Base-by-base conservation (phyloP, 2,329 filamentous ascomycete genomes). In the Aureobasidium pullulans region DNA sequence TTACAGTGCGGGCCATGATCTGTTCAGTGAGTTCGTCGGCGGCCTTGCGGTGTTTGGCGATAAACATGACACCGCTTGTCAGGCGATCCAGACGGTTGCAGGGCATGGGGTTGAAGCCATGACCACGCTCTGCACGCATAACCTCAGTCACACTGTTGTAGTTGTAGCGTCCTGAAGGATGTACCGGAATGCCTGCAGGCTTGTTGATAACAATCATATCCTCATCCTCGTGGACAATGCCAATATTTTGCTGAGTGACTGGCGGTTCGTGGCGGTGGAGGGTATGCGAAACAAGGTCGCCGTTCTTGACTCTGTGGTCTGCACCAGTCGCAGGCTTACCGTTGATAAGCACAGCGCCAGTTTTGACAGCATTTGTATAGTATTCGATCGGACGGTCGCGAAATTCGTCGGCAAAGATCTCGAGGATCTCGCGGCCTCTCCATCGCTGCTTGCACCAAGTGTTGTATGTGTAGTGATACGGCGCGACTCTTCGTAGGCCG, bases 181-280 rank as follows among this genome's bases (percentile, higher is more conserved):
- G 94, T 0, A 99, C 94, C 0, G 94, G 94, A 42, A 99, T 86
- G 6, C 94, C 94, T 0, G 93, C 88, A 0, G 94, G 94, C 73
- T 99, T 99, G 76, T 96, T 91, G 71, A 99, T 96, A 62, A 97
- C 92, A 61, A 99, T 88, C 78, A 99, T 87, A 65, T 92, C 88
- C 47, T 95, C 84, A 66, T 96, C 90, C 73, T 99, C 94, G 73
- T 96, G 88, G 40, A 99, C 85, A 47, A 96, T 82, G 15, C 83
- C 84, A 52, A 99, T 87, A 0, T 89, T 84, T 43, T 89, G 83
- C 15, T 85, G 86, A 1, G 90, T 92, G 34, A 96, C 90, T 0
- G 94, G 94, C 1, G 94, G 94, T 73, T 99, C 94, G 72, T 99
- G 94, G 13, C 94, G 88, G 73, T 99, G 94, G 62, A 96, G 81